Base-by-base conservation (phyloP, 352 stramenopile species). In the Elongisporangium prolatum region DNA sequence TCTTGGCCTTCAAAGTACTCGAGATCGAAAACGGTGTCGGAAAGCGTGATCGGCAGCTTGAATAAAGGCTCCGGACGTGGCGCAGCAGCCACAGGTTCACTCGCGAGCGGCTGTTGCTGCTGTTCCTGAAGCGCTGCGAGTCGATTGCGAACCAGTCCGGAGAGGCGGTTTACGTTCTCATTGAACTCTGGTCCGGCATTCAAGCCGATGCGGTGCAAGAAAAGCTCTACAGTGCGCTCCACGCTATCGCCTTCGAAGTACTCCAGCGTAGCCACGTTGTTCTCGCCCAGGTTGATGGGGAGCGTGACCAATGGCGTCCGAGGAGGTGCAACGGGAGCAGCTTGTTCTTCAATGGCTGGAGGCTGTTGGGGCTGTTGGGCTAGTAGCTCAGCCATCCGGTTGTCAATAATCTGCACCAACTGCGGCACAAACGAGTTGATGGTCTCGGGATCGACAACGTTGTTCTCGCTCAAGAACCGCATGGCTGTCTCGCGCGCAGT, bases 161-260 rank as follows among this genome's bases (percentile, higher is more conserved):
- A 61, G 16, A 93, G 72, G 56, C 82, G 66, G 9, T 55, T 60
- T 6, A 75, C 63, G 28, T 80, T 84, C 25, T 73, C 65, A 21
- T 57, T 61, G 59, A 86, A 89, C n/a, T 80, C 60, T 21, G 57
- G 50, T 13, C 67, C 63, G 17, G 34, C 34, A 44, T 13, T 44
- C 55, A 93, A 47, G 2, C 82, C 77, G 21, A 89, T 65, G 24
- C 47, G 55, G 6, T 68, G 54, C 16, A 93, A 68, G 58, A 93
- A 93, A 6, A 77, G 52, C 54, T 91, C 73, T 3, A 84, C 81
- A 0, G 84, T 89, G 28, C 71, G 65, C 58, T 91, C 75, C 28
- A 89, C 37, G 57, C 72, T 85, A 47, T 93, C 84, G 25, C 84
- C 80, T 64, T 86, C 77, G 64, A 77, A 93, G 67, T 91, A 91